Conservation (phyloP, 176 grass and related monocot genomes). For the Lolium multiflorum region DNA sequence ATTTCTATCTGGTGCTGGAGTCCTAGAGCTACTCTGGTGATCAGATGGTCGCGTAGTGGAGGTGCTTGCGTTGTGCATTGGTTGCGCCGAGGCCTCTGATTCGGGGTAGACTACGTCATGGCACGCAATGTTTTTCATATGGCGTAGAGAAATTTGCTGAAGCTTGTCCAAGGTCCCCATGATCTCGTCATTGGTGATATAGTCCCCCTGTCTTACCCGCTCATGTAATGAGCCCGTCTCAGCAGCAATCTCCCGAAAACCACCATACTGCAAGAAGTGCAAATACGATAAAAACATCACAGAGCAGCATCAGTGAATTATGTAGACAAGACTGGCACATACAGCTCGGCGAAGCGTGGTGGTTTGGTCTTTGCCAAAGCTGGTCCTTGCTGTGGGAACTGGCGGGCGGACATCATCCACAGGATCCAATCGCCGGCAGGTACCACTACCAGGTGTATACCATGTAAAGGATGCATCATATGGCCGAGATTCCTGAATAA, state of each 20-base stretch:
- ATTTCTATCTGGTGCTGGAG: neutral
- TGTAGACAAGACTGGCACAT: conserved; percentile 19
- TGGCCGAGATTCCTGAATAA: conserved; percentile 17
- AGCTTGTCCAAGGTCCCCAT: conserved; percentile 37
- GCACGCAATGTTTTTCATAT: conserved; percentile 36
- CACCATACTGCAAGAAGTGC: conserved; percentile 34
- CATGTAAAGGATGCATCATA: conserved; percentile 37
- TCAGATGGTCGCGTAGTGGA: neutral
- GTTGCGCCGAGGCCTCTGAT: neutral
- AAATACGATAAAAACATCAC: conserved; percentile 19
- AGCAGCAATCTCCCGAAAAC: conserved; percentile 17
- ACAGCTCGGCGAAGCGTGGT: conserved; percentile 23
- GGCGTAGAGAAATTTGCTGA: conserved; percentile 29
- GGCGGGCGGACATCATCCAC: neutral
- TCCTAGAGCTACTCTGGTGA: conserved; percentile 27
- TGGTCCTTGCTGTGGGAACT: neutral
- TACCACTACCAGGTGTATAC: conserved; percentile 6
- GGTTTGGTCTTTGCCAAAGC: conserved; percentile 22
- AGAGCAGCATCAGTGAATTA: neutral
- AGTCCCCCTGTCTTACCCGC: neutral
- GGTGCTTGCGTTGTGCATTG: conserved; percentile 18
- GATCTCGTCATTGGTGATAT: conserved; percentile 28
- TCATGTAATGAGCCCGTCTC: conserved; percentile 29
- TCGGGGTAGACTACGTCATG: conserved; percentile 1
- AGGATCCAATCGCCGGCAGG: neutral